Conservation (phyloP, 140 eudicot species). For the Erigeron philadelphicus region DNA sequence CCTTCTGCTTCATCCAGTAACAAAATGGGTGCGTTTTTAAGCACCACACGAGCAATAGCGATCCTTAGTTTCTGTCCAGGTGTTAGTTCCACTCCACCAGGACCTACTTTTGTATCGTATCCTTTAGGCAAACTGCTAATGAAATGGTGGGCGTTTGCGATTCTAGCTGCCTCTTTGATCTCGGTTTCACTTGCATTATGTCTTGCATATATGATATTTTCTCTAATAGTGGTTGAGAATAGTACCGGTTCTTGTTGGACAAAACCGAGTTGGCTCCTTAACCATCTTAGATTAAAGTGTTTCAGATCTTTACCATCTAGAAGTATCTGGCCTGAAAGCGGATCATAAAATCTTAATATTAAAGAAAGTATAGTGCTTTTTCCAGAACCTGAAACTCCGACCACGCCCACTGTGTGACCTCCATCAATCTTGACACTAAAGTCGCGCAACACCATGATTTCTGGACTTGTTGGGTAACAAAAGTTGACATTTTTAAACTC, state of each 20-base stretch:
- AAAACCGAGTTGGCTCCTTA: slow-evolving; percentile 56
- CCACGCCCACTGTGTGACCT: slow-evolving; percentile 58
- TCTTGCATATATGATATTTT: slow-evolving; percentile 49
- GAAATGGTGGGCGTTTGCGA: slow-evolving; percentile 67
- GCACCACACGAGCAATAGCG: slow-evolving; percentile 53
- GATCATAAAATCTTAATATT: slow-evolving; percentile 54
- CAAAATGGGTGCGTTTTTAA: slow-evolving; percentile 67
- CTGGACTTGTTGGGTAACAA: slow-evolving; percentile 48
- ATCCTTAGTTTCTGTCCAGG: slow-evolving; percentile 58
- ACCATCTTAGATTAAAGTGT: slow-evolving; percentile 49
- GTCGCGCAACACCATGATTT: slow-evolving; percentile 47
- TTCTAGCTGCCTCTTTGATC: slow-evolving; percentile 59
- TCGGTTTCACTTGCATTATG: slow-evolving; percentile 60
- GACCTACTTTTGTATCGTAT: slow-evolving; percentile 54
- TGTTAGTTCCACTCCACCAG: slow-evolving; percentile 52
- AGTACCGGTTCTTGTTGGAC: slow-evolving; percentile 62
- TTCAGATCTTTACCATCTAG: slow-evolving; percentile 52
- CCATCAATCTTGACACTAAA: slow-evolving; percentile 48
- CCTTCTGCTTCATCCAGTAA: slow-evolving; percentile 52
- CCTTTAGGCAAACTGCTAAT: slow-evolving; percentile 65
- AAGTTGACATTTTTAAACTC: slow-evolving; percentile 53
- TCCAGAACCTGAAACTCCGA: slow-evolving; percentile 68
- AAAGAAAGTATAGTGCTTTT: slow-evolving; percentile 59
- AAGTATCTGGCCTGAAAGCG: slow-evolving; percentile 44
- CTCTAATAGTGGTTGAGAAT: slow-evolving; percentile 61